phyloP scores from a whole-genome alignment of 139 green algal species.

The Chlorella sp. region DNA sequence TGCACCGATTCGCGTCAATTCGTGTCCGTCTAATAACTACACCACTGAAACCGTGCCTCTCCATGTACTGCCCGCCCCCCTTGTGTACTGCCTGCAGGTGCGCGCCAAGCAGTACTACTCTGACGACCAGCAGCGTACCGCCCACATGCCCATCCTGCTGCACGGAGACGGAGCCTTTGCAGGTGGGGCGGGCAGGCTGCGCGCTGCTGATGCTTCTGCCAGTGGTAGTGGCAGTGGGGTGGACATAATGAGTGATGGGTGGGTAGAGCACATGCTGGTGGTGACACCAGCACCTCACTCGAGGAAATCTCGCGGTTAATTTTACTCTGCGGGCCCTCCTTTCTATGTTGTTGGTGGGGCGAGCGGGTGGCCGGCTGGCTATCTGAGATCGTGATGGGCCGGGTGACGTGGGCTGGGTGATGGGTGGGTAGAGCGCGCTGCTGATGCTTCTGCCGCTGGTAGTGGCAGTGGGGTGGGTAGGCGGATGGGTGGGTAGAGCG shows the following conservation, averaged over 20 bases:
- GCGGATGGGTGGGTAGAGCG: no score
- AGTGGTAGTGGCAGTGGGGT: not conserved
- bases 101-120: slow-evolving; percentile 97
- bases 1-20: not conserved
- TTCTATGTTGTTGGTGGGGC: no score
- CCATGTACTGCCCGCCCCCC: not conserved
- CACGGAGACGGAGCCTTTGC: slow-evolving; percentile 97
- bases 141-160: slow-evolving; percentile 90
- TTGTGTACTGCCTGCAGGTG: slow-evolving; percentile 19
- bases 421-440: no score
- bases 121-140: slow-evolving; percentile 61
- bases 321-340: no score
- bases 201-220: not conserved
- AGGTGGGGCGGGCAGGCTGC: slow-evolving; percentile 41
- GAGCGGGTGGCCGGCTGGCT: not conserved
- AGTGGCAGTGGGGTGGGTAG: no score
- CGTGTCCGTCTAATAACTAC: not conserved
- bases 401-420: no score
- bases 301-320: no score
- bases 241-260: no score
- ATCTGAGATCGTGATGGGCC: not conserved
- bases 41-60: not conserved
- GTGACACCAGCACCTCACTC: no score
- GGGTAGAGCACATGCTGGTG: no score
- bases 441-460: no score